These are phyloP conservation scores for Nicotiana otophora DNA, from an alignment of 257 asterid genomes.

Conservation along the genomic window DNA sequence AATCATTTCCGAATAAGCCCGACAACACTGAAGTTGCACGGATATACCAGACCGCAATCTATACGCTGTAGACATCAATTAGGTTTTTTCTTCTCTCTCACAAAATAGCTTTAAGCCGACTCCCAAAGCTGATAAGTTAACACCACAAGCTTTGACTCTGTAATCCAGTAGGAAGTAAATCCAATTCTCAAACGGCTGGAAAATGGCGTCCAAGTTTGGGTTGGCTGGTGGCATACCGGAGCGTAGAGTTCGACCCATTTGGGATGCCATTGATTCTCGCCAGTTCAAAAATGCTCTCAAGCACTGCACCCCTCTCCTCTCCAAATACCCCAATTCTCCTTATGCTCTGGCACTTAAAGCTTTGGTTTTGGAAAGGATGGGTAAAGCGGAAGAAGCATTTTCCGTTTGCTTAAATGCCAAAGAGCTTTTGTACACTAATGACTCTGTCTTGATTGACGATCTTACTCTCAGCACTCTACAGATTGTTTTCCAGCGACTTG, in stretches of 20 bases:
- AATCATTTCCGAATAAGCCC: too few species aligned
- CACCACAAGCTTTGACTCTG: too few species aligned
- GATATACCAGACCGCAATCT: too few species aligned
- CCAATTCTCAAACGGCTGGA: too few species aligned
- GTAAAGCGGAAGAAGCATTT: slow-evolving; percentile 78
- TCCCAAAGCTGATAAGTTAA: too few species aligned
- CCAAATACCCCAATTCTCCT: slow-evolving; percentile 79
- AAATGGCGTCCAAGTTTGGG: slow-evolving; percentile 86
- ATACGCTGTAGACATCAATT: too few species aligned
- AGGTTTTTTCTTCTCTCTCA: too few species aligned
- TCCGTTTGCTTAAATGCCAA: slow-evolving; percentile 77
- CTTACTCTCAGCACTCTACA: slow-evolving; percentile 90
- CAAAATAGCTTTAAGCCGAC: too few species aligned
- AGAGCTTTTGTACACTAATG: slow-evolving; percentile 49
- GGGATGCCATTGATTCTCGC: slow-evolving; percentile 96
- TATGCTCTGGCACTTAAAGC: slow-evolving; percentile 93
- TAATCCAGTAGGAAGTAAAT: too few species aligned
- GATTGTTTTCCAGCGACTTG: slow-evolving; percentile 91
- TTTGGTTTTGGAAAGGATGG: slow-evolving; percentile 76
- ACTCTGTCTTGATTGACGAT: slow-evolving; percentile 69
- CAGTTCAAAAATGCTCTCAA: slow-evolving; percentile 91
- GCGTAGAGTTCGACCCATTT: slow-evolving; percentile 85
- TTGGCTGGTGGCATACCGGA: slow-evolving; percentile 92
- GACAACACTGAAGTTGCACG: too few species aligned
- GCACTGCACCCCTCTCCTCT: slow-evolving; percentile 57